Base-by-base conservation (phyloP, 78 protist genomes). In the Paulinella micropora region DNA sequence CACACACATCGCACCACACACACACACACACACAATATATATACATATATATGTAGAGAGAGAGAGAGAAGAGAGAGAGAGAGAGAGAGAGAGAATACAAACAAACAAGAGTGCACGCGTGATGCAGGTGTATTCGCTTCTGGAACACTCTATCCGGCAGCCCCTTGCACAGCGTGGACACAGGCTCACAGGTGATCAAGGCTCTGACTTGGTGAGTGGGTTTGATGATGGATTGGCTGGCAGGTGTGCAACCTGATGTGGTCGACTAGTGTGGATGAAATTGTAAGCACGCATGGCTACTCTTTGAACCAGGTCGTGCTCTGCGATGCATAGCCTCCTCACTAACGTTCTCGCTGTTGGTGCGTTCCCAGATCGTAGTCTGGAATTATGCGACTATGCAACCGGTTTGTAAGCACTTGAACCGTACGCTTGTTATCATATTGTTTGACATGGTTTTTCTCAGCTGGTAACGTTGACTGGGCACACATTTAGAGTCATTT, bases 241-340 rank as follows among this genome's bases (percentile, higher is more conserved):
- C 64, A 93, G 91, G 92, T 93, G 64, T 91, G 91, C 86, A 67
- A 69, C 15, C 79, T 93, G 67, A 0, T 1, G 23, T 93, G 95
- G 95, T 86, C 90, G 32, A 39, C 0, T 37, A 40, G 83, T 41
- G 79, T 40, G 37, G 35, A 86, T 88, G 95, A 93, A 84, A 34
- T 93, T 3, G 89, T 93, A 9, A n/a, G 87, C 4, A 39, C 92
- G 28, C 95, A 93, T 88, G 95, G 95, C 39, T 91, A 73, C 85
- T 34, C 88, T 2, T 82, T 79, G 37, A 86, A 91, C 79, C 91
- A 89, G 85, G 36, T 88, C 81, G 81, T 86, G 3, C 40, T 86
- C 2, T 64, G 77, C n/a, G 77, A 34, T 40, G 39, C 84, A 23
- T 28, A 64, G 15, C 77, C 15, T 64, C 77, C 77, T 64, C 15